phyloP scores from a whole-genome alignment of 306 rosid genomes.

The Psophocarpus tetragonolobus region DNA sequence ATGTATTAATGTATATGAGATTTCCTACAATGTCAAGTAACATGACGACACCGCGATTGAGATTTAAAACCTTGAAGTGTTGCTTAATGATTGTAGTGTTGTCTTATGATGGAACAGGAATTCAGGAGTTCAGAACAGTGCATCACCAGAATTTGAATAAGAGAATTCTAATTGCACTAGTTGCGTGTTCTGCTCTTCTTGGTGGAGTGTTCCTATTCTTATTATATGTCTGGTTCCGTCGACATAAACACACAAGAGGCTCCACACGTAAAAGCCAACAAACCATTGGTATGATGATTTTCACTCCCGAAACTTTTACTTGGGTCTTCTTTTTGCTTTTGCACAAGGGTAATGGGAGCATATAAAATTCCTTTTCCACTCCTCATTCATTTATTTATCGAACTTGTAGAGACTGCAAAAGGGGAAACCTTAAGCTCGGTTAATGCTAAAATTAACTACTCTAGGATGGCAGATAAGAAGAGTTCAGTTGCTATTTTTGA shows the following conservation, averaged over 20 bases:
- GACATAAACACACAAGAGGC: conserved; percentile 42
- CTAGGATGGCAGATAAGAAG: conserved; percentile 65
- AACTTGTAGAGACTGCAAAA: conserved; percentile 57
- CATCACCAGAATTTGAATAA: conserved; percentile 74
- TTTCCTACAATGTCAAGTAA: not conserved
- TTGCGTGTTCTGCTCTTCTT: conserved; percentile 72
- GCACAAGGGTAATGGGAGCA: conserved; percentile 9
- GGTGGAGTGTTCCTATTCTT: conserved; percentile 60
- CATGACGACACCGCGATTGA: not conserved
- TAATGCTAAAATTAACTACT: conserved; percentile 55
- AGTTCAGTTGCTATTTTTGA: conserved; percentile 65
- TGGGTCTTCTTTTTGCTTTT: not conserved
- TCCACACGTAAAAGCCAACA: conserved; percentile 43
- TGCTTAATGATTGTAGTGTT: conserved; percentile 17
- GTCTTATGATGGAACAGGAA: conserved; percentile 51
- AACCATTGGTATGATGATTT: conserved; percentile 50
- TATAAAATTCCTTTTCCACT: not conserved
- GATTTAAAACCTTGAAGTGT: not conserved
- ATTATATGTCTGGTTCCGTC: conserved; percentile 55
- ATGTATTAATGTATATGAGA: no score
- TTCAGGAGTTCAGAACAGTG: conserved; percentile 47
- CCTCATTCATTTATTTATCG: conserved; percentile 20
- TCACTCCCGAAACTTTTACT: conserved; percentile 14
- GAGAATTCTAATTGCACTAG: conserved; percentile 64
- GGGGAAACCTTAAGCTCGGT: conserved; percentile 46